Conservation (phyloP, 2,329 filamentous ascomycete species). For the Emericellopsis cladophorae region DNA sequence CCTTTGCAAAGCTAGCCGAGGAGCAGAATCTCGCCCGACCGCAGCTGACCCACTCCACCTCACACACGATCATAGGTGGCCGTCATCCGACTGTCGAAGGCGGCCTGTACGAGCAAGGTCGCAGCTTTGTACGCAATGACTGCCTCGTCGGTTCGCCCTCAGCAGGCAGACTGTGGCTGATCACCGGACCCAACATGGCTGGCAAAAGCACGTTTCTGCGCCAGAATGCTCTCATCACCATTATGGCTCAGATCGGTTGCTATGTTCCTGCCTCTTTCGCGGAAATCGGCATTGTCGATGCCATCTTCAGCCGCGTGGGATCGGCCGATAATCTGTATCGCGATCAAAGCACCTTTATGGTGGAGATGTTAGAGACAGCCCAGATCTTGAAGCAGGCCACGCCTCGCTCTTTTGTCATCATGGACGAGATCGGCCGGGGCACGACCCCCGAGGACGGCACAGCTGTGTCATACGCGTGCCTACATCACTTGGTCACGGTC, state of each 20-base stretch:
- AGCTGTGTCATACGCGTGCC: conserved; percentile 78
- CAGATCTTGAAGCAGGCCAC: conserved; percentile 81
- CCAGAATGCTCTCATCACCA: conserved; percentile 88
- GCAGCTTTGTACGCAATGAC: conserved; percentile 75
- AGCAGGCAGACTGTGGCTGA: conserved; percentile 51
- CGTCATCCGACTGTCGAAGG: conserved; percentile 87
- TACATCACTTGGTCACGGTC: conserved; percentile 68
- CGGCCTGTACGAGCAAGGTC: conserved; percentile 66
- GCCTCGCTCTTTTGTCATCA: conserved; percentile 77
- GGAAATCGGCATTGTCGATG: conserved; percentile 83
- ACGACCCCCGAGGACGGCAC: conserved; percentile 88
- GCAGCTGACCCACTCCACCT: conserved; percentile 48
- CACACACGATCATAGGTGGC: conserved; percentile 71
- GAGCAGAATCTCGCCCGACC: conserved; percentile 68
- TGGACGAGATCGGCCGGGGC: conserved; percentile 94
- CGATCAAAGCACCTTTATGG: conserved; percentile 97
- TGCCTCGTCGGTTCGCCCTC: conserved; percentile 61
- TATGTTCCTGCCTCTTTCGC: conserved; percentile 86
- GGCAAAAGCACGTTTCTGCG: conserved; percentile 94
- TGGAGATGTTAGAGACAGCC: conserved; percentile 96
- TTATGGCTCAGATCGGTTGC: conserved; percentile 83
- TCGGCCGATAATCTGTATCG: conserved; percentile 91
- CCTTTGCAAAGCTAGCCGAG: conserved; percentile 66
- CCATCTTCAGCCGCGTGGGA: conserved; percentile 85
- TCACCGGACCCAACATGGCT: conserved; percentile 93